These are phyloP conservation scores for Plasmodium adleri DNA, from an alignment of 169 alveolate genomes.

Conservation along the genomic window DNA sequence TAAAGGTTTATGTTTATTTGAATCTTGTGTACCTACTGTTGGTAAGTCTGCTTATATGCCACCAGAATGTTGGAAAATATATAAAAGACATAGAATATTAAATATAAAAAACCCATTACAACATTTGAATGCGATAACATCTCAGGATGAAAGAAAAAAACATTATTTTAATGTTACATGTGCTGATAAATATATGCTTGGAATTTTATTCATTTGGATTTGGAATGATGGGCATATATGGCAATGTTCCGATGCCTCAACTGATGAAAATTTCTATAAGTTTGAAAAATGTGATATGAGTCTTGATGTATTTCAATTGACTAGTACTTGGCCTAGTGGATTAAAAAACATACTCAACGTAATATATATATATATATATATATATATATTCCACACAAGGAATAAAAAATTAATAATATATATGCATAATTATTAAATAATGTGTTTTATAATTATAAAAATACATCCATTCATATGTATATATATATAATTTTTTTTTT, in stretches of 20 bases:
- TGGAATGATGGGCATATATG: slow-evolving; percentile 88
- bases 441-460: too few relatives aligned
- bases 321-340: slow-evolving; percentile 48
- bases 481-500: not conserved
- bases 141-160: slow-evolving; percentile 66
- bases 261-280: slow-evolving; percentile 76
- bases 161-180: slow-evolving; percentile 82
- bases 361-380: not conserved
- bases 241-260: slow-evolving; percentile 83
- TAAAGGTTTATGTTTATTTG: slow-evolving; percentile 77
- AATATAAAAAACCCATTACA: slow-evolving; percentile 32
- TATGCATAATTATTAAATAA: too few relatives aligned
- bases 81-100: slow-evolving; percentile 69
- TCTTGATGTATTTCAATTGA: slow-evolving; percentile 30
- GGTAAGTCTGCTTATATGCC: slow-evolving; percentile 89
- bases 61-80: slow-evolving; percentile 86
- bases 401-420: too few relatives aligned
- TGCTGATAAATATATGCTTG: slow-evolving; percentile 74
- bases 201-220: slow-evolving; percentile 82
- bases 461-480: not conserved
- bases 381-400: not conserved
- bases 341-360: slow-evolving; percentile 38
- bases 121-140: slow-evolving; percentile 16
- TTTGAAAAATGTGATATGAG: slow-evolving; percentile 53
- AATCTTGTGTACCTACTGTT: slow-evolving; percentile 88